Evolutionary conservation across 2,329 filamentous ascomycete species (phyloP).

Genomic region (Claviceps lovelessii): DNA sequence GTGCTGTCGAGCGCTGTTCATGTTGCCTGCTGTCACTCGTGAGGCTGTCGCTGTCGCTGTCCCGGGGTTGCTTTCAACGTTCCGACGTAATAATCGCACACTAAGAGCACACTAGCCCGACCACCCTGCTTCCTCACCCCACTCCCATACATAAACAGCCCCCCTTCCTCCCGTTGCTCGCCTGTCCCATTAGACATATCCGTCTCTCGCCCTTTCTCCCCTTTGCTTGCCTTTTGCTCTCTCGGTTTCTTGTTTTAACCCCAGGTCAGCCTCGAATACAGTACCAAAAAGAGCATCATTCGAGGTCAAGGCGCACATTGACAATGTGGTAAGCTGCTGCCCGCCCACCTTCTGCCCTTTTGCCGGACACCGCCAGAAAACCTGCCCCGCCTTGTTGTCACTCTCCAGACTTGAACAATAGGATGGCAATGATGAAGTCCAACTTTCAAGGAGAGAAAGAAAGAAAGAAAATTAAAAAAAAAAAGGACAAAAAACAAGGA

Average conservation of each 20-base stretch:
- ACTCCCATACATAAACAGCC: conserved; percentile 5
- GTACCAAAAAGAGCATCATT: not conserved
- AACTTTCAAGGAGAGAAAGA: not conserved
- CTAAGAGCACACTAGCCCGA: conserved; percentile 2
- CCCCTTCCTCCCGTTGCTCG: conserved; percentile 1
- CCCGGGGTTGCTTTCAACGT: not conserved
- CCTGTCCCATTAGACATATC: not conserved
- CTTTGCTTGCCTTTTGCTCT: conserved; percentile 1
- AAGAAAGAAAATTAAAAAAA: not conserved
- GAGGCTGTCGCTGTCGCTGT: not conserved
- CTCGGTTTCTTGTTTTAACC: conserved; percentile 1
- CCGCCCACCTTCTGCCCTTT: not conserved
- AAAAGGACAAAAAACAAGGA: not conserved
- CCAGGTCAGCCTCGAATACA: not conserved
- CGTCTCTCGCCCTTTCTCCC: conserved; percentile 3
- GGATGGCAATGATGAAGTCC: conserved; percentile 1
- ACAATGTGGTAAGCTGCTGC: conserved; percentile 13
- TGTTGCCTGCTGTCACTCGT: not conserved
- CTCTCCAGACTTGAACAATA: not conserved
- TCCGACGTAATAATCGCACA: not conserved
- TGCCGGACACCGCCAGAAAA: conserved; percentile 7
- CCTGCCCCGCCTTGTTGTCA: conserved; percentile 4
- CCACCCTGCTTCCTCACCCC: conserved; percentile 9
- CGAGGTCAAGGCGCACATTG: conserved; percentile 7
- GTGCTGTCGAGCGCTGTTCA: not conserved